Conservation (phyloP, 2,329 filamentous ascomycete genomes). For the Cadophora gregata region DNA sequence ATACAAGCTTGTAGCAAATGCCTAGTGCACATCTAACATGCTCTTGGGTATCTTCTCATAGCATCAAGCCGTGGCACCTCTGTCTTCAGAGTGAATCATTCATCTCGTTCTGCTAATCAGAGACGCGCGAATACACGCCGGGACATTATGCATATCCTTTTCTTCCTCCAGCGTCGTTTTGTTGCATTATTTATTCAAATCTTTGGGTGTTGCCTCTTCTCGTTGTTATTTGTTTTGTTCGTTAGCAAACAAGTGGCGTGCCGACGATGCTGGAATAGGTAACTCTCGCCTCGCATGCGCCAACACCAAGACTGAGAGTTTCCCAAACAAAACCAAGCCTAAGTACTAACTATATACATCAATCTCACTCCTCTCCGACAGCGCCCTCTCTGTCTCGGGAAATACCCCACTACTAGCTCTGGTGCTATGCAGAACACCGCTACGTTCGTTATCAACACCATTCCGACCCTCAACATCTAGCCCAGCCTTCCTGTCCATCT, state of each 20-base stretch:
- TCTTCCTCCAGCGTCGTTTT: background rate
- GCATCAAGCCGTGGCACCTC: constrained; percentile 6
- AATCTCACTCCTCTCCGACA: background rate
- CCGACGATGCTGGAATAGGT: too few relatives aligned
- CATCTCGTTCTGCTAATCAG: background rate
- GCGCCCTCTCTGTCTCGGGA: constrained; percentile 1
- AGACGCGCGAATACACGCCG: background rate
- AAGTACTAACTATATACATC: constrained; percentile 15
- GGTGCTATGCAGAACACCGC: constrained; percentile 8
- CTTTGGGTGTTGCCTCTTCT: background rate
- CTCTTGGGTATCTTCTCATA: constrained; percentile 2
- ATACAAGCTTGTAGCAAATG: background rate
- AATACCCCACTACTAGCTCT: constrained; percentile 21
- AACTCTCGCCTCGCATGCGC: background rate
- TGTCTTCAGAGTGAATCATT: constrained; percentile 1
- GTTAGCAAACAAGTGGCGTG: background rate
- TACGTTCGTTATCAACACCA: background rate
- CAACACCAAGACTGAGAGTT: background rate
- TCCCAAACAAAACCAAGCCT: background rate
- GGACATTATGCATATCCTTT: background rate
- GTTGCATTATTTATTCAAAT: background rate
- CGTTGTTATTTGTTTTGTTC: background rate
- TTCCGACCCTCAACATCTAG: background rate
- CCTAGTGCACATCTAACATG: background rate
- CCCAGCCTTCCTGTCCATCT: constrained; percentile 6